Evolutionary conservation across 202 grass and related monocot species (phyloP), one percentile per base, ranked within the genome.

Genomic region (Eragrostis tef): DNA sequence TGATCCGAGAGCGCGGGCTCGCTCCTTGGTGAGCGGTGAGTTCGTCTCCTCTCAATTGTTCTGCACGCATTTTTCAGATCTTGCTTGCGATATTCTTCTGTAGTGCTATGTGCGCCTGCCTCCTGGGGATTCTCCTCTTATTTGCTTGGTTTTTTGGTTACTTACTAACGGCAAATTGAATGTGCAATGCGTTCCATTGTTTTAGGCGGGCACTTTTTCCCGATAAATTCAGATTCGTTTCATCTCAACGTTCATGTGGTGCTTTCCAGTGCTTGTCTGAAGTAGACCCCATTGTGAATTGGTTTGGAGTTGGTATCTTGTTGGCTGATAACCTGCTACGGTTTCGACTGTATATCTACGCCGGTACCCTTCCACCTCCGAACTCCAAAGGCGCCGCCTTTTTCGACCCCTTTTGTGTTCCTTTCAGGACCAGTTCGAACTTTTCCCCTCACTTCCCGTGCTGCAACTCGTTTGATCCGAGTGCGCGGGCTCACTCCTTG

Each of bases 361-460:
- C n/a, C n/a, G n/a, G n/a, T n/a, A n/a, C n/a, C n/a, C 56, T 20
- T 64, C 67, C 83, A 85, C 75, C 75, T 64, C 67, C 63, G 11
- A 79, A 34, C 31, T 43, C 63, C 83, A 64, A 85, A 70, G 75
- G 67, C 56, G 31, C 83, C 56, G 61, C 67, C 67, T 85, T 85
- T 85, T 73, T 46, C 75, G 67, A 54, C 47, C 7, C 54, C 67
- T 78, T 71, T 79, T 53, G 54, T 44, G n/a, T 52, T 45, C 46
- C 52, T 57, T 67, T 22, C 9, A 39, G 72, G 51, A 61, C 52
- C 24, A 59, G 15, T 57, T 53, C 27, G 45, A 54, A 34, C 31
- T 64, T 31, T 43, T 8, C 29, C 58, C 65, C 29, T 19, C 20
- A 4, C 8, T 64, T 27, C 71, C 70, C 60, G 70, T 63, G 67